Base-by-base conservation (phyloP, 305 asterid species). In the Striga hermonthica region DNA sequence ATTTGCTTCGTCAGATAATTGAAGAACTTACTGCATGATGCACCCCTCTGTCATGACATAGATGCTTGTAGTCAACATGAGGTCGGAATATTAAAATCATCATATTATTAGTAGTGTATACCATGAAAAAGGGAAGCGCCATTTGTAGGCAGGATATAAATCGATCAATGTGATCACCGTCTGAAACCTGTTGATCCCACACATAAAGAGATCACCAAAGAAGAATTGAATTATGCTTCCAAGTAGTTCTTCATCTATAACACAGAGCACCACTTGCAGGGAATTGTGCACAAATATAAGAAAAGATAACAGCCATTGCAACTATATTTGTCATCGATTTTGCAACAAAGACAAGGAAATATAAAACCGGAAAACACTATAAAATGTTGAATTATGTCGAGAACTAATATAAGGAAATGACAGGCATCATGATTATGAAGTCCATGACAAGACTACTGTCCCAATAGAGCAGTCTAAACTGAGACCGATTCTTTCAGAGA, bases 71-170 rank as follows among this genome's bases (percentile, higher is more conserved):
- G 60, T 78, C 36, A 74, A 59, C 22, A 53, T 49, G 57, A 41
- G 70, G 64, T 38, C 55, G 39, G 28, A 60, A 53, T 50, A 11
- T 28, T 40, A 44, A 31, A 68, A 45, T 15, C 14, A 35, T 38
- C 44, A 64, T 69, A 55, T 58, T 22, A 54, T 2, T 36, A 65
- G 47, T 57, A 54, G 50, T 53, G 44, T 49, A 50, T 78, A 92
- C 97, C 93, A 68, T 79, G 66, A 92, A 84, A 67, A 92, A 78
- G 1, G 95, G 96, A 69, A 83, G 74, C 68, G 97, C 96, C 87
- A 81, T 87, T 68, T 69, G 76, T 65, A 90, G 73, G 79, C 95
- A 87, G 45, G 91, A 83, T 76, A 90, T 81, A 70, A 80, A 84
- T 76, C 96, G 80, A 64, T 71, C 83, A 39, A 92, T 82, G 74